phyloP scores from a whole-genome alignment of 129 eudicot genomes.

The Chrysanthemum makinoi region DNA sequence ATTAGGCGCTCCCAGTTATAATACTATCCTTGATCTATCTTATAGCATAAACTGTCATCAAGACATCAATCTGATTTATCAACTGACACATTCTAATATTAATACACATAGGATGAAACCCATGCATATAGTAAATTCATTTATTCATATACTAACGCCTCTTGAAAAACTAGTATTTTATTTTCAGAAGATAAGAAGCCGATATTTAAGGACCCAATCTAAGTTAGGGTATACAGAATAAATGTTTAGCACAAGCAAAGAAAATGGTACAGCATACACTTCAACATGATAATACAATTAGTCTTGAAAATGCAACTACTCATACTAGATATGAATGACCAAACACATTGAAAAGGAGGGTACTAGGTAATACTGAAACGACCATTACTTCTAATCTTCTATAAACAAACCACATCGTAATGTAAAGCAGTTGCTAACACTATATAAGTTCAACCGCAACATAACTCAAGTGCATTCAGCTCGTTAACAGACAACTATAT shows the following conservation, averaged over 20 bases:
- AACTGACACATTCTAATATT: background rate
- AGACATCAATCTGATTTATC: background rate
- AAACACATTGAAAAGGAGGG: too few species aligned
- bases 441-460: conserved; percentile 7
- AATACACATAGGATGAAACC: background rate
- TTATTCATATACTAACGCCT: background rate
- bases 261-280: too few species aligned
- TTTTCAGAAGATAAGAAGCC: background rate
- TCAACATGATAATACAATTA: too few species aligned
- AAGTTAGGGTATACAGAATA: too few species aligned
- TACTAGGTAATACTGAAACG: too few species aligned
- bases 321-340: too few species aligned
- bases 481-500: background rate
- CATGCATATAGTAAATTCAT: background rate
- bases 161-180: background rate
- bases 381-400: too few species aligned
- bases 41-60: background rate
- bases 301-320: too few species aligned
- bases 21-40: background rate
- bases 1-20: background rate
- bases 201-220: too few species aligned
- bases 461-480: background rate
- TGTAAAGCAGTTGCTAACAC: background rate
- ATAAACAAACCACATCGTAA: too few species aligned
- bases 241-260: too few species aligned